Percentiles rank a stretch among this genome's conserved stretches.
These are phyloP conservation scores for Ogataea hybrid DNA, from an alignment of 1,139 yeast genomes.

Conservation along the genomic window DNA sequence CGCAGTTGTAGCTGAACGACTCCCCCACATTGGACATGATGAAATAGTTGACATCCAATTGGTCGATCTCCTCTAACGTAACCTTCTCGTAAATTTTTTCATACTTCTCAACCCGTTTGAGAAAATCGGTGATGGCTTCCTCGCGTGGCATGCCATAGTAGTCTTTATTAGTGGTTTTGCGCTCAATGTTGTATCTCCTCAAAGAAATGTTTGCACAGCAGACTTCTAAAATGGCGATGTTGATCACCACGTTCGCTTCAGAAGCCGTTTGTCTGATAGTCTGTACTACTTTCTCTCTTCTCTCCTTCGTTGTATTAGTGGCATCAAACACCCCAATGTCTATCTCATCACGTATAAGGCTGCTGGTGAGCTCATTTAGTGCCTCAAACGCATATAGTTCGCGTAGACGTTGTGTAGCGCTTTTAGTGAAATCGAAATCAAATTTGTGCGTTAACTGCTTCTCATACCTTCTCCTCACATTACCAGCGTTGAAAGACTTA, in stretches of 20 bases:
- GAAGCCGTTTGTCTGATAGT: conserved; percentile 18
- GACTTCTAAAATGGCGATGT: conserved; percentile 40
- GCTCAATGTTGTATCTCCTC: conserved; percentile 56
- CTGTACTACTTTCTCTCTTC: conserved; percentile 34
- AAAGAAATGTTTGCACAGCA: conserved; percentile 42
- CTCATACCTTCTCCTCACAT: conserved; percentile 41
- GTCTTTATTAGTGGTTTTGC: conserved; percentile 47
- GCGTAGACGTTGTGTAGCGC: conserved; percentile 35
- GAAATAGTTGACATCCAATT: conserved; percentile 41
- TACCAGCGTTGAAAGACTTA: conserved; percentile 54
- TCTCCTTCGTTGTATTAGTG: conserved; percentile 57
- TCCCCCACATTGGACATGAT: conserved; percentile 50
- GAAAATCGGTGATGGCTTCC: conserved; percentile 58
- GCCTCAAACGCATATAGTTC: conserved; percentile 62
- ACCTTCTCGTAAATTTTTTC: conserved; percentile 56
- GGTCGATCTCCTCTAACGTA: conserved; percentile 43
- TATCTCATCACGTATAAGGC: conserved; percentile 41
- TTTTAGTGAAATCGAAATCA: conserved; percentile 49
- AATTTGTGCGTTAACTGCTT: conserved; percentile 28
- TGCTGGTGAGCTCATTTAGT: conserved; percentile 46
- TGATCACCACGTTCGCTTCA: conserved; percentile 18
- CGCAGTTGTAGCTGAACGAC: conserved; percentile 32
- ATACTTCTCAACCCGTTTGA: conserved; percentile 55
- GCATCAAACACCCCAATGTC: conserved; percentile 66
- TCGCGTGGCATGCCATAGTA: conserved; percentile 31